Evolutionary conservation across 805 yeast genomes (phyloP).

Genomic region (Torulaspora franciscae): DNA sequence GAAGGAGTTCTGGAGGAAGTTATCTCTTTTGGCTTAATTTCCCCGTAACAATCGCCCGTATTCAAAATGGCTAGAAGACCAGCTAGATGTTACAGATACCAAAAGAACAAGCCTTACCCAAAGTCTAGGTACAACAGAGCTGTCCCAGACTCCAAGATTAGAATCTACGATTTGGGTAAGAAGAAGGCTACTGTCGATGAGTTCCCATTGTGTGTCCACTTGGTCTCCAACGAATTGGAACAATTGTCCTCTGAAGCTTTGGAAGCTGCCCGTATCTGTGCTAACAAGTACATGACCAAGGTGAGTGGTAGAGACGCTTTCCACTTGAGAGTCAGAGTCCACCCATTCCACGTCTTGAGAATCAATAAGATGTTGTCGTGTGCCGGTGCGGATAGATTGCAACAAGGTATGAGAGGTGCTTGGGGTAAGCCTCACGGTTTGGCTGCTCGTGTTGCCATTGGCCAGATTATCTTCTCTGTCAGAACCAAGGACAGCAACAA

Average conservation of each 20-base stretch:
- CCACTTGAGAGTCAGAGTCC: constrained; percentile 99
- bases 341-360: constrained; percentile 99
- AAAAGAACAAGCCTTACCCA: constrained; percentile 99
- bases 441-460: constrained; percentile 98
- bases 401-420: constrained; percentile 99
- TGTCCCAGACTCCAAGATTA: constrained; percentile 99
- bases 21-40: too few species aligned
- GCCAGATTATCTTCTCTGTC: constrained; percentile 96
- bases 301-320: constrained; percentile 97
- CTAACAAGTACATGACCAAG: constrained; percentile 98
- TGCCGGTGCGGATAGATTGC: constrained; percentile 99
- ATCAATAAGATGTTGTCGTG: constrained; percentile 99
- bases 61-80: constrained; percentile 99
- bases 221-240: constrained; percentile 98
- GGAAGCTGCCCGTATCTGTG: constrained; percentile 99
- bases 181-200: constrained; percentile 99
- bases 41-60: constrained; percentile 14
- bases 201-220: constrained; percentile 98
- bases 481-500: constrained; percentile 98
- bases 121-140: constrained; percentile 99
- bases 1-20: background rate
- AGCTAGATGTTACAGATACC: constrained; percentile 99
- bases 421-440: constrained; percentile 99
- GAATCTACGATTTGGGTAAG: constrained; percentile 99
- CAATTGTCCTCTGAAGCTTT: constrained; percentile 99